Conservation (phyloP, 2,329 filamentous ascomycete genomes). For the Gnomoniopsis sp. region DNA sequence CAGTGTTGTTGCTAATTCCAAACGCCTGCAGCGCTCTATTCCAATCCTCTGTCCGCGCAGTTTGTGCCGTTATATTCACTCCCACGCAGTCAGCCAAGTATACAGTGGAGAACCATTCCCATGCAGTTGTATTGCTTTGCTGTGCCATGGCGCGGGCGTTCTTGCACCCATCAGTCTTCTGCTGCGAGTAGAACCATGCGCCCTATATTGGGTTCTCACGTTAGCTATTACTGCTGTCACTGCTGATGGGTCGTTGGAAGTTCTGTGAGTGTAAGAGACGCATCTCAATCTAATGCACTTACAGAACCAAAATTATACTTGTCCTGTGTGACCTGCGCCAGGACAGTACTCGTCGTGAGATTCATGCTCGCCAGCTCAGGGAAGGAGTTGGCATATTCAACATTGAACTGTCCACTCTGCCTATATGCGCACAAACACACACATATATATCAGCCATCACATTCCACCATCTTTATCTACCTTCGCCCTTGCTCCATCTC, state of each 20-base stretch:
- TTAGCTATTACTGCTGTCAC: slow-evolving; percentile 44
- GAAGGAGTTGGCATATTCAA: slow-evolving; percentile 43
- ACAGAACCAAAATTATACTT: slow-evolving; percentile 49
- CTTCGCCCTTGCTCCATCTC: not conserved
- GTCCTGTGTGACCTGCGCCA: slow-evolving; percentile 43
- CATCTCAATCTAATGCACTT: not conserved
- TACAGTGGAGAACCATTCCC: slow-evolving; percentile 2
- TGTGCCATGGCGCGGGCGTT: slow-evolving; percentile 32
- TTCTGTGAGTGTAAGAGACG: too few species aligned
- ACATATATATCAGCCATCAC: not conserved
- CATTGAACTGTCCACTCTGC: slow-evolving; percentile 37
- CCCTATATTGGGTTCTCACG: slow-evolving; percentile 41
- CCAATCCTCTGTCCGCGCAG: slow-evolving; percentile 38
- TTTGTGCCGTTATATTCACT: slow-evolving; percentile 21
- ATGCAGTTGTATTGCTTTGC: slow-evolving; percentile 30
- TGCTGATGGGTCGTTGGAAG: not conserved
- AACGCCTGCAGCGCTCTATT: slow-evolving; percentile 45
- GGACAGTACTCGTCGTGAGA: slow-evolving; percentile 32
- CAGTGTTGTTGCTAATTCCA: slow-evolving; percentile 24
- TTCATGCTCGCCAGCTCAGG: slow-evolving; percentile 30
- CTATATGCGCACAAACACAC: slow-evolving; percentile 2
- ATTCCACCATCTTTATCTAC: not conserved
- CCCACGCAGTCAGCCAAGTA: slow-evolving; percentile 48
- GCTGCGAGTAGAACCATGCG: slow-evolving; percentile 46
- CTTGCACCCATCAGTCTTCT: slow-evolving; percentile 32